Base-by-base conservation (phyloP, 106 monocot genomes). In the Narthecium ossifragum region DNA sequence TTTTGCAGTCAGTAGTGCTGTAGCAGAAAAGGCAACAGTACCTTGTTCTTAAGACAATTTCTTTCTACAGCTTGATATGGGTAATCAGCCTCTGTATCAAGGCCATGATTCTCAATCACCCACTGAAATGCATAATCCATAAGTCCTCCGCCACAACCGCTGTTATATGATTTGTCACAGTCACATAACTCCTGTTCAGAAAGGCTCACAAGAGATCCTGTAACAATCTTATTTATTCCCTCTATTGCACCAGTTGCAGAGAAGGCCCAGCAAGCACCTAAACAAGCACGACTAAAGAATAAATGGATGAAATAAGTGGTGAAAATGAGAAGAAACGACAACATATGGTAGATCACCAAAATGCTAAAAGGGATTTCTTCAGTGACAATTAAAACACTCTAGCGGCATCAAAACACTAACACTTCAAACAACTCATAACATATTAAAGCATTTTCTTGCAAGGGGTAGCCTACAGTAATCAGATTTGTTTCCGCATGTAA, bases 221-320 rank as follows among this genome's bases (percentile, higher is more conserved):
- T 88, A 41, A 75, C 73, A 45, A 99, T 88, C 53, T 99, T 74
- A 57, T 99, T 99, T 88, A 91, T 91, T 63, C 98, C 98, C 70
- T 99, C 98, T 38, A 99, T 88, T 51, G 98, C 98, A 51, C 98
- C 98, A 43, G 91, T 99, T 26, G 98, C 76, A 30, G 98, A 88
- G 71, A 99, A 99, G 53, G 92, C 78, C 98, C 98, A 99, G 65
- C 98, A 99, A 50, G 84, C 98, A 79, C 98, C 98, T 99, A 53
- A 37, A 33, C 31, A 31, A 51, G 6, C 26, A 46, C 8, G 8
- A 26, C 31, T 29, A 29, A 24, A 0, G 53, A 60, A 18, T 31
- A n/a, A 33, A 64, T 64, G n/a, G n/a, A n/a, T n/a, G n/a, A n/a
- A n/a, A n/a, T n/a, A n/a, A n/a, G n/a, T n/a, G n/a, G n/a, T n/a